Percentiles rank a stretch among this genome's conserved stretches.
Conservation (phyloP, 2,329 filamentous ascomycete genomes). For the Penicillium sp. region DNA sequence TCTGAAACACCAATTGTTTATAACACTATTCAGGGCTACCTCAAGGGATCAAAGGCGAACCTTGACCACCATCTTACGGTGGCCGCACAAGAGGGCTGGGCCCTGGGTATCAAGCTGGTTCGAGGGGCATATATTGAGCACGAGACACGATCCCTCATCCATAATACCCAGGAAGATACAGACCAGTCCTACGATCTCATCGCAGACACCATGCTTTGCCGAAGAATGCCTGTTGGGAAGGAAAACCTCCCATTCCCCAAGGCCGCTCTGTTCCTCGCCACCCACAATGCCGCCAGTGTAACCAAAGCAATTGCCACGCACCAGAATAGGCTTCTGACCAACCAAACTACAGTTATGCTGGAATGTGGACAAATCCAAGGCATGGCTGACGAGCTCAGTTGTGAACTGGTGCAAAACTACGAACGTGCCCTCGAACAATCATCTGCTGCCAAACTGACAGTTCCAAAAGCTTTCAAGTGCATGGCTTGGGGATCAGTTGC, state of each 20-base stretch:
- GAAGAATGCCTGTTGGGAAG: slow-evolving; percentile 36
- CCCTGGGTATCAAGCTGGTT: slow-evolving; percentile 46
- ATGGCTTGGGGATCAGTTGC: slow-evolving; percentile 54
- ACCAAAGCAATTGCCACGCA: slow-evolving; percentile 42
- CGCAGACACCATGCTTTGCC: slow-evolving; percentile 47
- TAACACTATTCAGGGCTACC: slow-evolving; percentile 48
- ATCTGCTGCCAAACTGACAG: slow-evolving; percentile 29
- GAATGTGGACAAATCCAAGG: slow-evolving; percentile 78
- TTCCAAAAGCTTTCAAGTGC: slow-evolving; percentile 51
- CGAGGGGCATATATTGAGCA: slow-evolving; percentile 47
- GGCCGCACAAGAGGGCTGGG: slow-evolving; percentile 42
- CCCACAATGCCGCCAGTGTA: slow-evolving; percentile 52
- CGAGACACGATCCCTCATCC: slow-evolving; percentile 37
- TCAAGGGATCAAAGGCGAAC: slow-evolving; percentile 43
- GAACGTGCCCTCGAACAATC: slow-evolving; percentile 16
- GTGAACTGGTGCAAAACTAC: slow-evolving; percentile 43
- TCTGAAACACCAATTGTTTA: slow-evolving; percentile 35
- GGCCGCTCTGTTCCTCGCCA: slow-evolving; percentile 52
- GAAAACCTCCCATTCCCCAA: slow-evolving; percentile 19
- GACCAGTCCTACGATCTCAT: slow-evolving; percentile 51
- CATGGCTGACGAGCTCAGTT: slow-evolving; percentile 85
- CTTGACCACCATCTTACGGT: slow-evolving; percentile 40
- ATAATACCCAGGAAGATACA: slow-evolving; percentile 40
- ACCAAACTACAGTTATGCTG: slow-evolving; percentile 39
- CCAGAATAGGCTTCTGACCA: slow-evolving; percentile 38